Base-by-base conservation (phyloP, 306 rosid species). In the Herpetospermum pedunculosum region DNA sequence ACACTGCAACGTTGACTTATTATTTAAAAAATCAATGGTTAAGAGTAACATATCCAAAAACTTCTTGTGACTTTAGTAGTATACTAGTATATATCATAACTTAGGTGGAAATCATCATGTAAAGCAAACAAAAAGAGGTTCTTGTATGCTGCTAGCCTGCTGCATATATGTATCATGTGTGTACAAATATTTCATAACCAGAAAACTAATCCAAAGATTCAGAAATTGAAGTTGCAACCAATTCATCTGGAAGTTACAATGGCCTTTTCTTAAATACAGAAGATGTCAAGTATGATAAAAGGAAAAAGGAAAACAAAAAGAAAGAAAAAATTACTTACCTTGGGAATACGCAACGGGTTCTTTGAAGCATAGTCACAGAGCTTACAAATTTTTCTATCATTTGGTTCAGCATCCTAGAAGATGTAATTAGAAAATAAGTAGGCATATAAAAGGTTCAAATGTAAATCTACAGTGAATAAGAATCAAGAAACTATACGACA, bases 261-360 rank as follows among this genome's bases (percentile, higher is more conserved):
- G 4, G 57, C 64, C 63, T 47, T 63, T 3, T 7, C 73, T 44
- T n/a, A 11, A 21, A 50, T 32, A 76, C 29, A 35, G 68, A 63
- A 65, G 15, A 40, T 77, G 3, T 26, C 21, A 30, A 35, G 55
- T 16, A 74, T 29, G 13, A 57, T 26, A 68, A 60, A 15, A 44
- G 35, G 54, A 0, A 48, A 59, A 10, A 18, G 23, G 40, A 5
- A 63, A 50, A 6, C 18, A 4, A 4, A 3, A 18, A 43, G 11
- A 38, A 29, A 40, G 57, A 7, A 4, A 32, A 8, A 29, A 35
- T 41, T 13, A 62, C 55, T 77, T 59, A 86, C 90, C 83, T 86
- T 84, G 46, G 90, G 90, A 44, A 86, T 82, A 26, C 90, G 84
- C 81, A 86, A 48, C 0, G 88, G 90, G 48, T 86, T 86, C 77